Percentiles rank a stretch among this genome's conserved stretches.
Conservation (phyloP, 164 flowering plant species). For the Liquidambar formosana region DNA sequence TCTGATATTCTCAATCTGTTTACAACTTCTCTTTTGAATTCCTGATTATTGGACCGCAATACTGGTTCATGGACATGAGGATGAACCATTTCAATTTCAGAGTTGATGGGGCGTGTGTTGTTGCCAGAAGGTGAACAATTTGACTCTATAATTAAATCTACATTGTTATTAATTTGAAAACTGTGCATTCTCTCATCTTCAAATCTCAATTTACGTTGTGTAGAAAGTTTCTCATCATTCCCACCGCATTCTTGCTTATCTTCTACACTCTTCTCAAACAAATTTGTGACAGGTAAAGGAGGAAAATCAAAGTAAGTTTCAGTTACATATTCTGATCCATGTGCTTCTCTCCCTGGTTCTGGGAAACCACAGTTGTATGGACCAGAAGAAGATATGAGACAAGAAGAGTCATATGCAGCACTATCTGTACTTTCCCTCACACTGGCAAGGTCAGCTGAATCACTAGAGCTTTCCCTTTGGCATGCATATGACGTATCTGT, state of each 20-base stretch:
- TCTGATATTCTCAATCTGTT: constrained; percentile 56
- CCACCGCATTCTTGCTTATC: constrained; percentile 24
- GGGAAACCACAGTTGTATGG: constrained; percentile 33
- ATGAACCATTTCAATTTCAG: constrained; percentile 43
- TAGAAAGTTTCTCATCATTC: constrained; percentile 29
- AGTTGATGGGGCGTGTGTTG: constrained; percentile 22
- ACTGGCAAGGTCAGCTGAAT: constrained; percentile 54
- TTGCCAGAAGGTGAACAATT: constrained; percentile 32
- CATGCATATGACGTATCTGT: constrained; percentile 37
- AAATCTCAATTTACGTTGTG: constrained; percentile 32
- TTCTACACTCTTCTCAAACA: constrained; percentile 48
- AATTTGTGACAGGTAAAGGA: constrained; percentile 66
- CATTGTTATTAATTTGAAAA: constrained; percentile 71
- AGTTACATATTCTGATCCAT: constrained; percentile 28
- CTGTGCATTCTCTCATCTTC: constrained; percentile 62
- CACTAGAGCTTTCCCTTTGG: constrained; percentile 50
- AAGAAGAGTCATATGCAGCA: constrained; percentile 49
- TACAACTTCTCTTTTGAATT: constrained; percentile 33
- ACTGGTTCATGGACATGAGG: constrained; percentile 26
- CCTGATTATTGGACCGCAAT: constrained; percentile 23
- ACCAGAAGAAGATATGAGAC: constrained; percentile 33
- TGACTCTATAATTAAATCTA: constrained; percentile 65
- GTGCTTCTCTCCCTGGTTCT: constrained; percentile 29
- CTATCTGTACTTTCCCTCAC: constrained; percentile 53
- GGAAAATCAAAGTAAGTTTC: constrained; percentile 66